These are phyloP conservation scores for Paracoccidioides lutzii DNA, from an alignment of 2,329 filamentous ascomycete genomes.

Conservation along the genomic window DNA sequence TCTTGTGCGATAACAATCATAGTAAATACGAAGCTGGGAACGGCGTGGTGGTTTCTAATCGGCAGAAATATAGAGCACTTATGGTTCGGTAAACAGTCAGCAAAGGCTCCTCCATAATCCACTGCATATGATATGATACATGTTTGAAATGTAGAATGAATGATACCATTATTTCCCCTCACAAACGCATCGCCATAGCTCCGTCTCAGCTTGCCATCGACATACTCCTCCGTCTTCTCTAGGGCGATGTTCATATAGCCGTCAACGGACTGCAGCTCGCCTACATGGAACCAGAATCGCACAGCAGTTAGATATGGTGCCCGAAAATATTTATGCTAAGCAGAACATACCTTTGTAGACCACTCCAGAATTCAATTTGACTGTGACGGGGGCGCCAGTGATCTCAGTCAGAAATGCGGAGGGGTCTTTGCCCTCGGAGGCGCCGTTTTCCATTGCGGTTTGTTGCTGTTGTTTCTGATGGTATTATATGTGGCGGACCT, in stretches of 20 bases:
- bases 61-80: slow-evolving; percentile 29
- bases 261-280: slow-evolving; percentile 90
- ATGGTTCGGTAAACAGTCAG: not conserved
- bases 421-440: slow-evolving; percentile 70
- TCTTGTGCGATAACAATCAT: not conserved
- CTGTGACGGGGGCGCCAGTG: slow-evolving; percentile 83
- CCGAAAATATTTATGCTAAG: no score
- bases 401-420: slow-evolving; percentile 89
- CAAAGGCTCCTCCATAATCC: not conserved
- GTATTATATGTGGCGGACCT: not conserved
- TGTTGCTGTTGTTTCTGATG: not conserved
- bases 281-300: slow-evolving; percentile 33
- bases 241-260: slow-evolving; percentile 99
- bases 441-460: slow-evolving; percentile 60
- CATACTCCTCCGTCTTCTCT: slow-evolving; percentile 85
- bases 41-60: slow-evolving; percentile 8
- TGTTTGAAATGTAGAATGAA: not conserved
- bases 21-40: not conserved
- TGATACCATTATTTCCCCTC: slow-evolving; percentile 78
- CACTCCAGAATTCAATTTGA: slow-evolving; percentile 97
- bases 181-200: slow-evolving; percentile 93
- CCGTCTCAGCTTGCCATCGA: slow-evolving; percentile 69
- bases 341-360: slow-evolving; percentile 73
- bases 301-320: not conserved
- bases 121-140: not conserved